Conservation (phyloP, 495 filamentous ascomycete species). For the Aspergillus homomorphus region DNA sequence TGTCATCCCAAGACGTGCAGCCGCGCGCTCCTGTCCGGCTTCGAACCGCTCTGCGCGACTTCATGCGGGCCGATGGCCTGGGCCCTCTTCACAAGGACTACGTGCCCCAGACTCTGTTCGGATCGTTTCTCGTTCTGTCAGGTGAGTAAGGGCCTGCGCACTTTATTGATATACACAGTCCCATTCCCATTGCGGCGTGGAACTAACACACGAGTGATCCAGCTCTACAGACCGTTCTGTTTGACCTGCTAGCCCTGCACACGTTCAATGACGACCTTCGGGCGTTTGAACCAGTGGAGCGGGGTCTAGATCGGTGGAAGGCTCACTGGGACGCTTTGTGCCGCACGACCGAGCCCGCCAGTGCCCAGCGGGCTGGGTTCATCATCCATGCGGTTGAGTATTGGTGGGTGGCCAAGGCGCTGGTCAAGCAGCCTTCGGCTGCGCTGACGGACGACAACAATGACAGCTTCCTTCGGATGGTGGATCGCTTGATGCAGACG, state of each 20-base stretch:
- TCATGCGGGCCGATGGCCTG: background rate
- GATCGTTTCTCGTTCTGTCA: background rate
- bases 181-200: no score
- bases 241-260: constrained; percentile 1
- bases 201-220: no score
- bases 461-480: background rate
- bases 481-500: background rate
- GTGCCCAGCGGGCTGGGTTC: background rate
- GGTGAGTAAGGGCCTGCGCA: background rate
- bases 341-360: background rate
- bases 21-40: background rate
- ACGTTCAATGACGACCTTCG: background rate
- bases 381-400: constrained; percentile 9
- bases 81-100: background rate
- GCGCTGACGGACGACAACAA: background rate
- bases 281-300: background rate
- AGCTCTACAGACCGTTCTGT: constrained; percentile 5
- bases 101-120: background rate
- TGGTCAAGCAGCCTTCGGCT: background rate
- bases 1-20: no score
- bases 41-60: background rate
- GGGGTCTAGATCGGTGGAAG: constrained; percentile 6
- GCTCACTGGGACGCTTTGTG: background rate
- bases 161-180: no score
- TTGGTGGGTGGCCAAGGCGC: constrained; percentile 9